Conservation (phyloP, 2,329 filamentous ascomycete genomes). For the Aspergillus hiratsukae region DNA sequence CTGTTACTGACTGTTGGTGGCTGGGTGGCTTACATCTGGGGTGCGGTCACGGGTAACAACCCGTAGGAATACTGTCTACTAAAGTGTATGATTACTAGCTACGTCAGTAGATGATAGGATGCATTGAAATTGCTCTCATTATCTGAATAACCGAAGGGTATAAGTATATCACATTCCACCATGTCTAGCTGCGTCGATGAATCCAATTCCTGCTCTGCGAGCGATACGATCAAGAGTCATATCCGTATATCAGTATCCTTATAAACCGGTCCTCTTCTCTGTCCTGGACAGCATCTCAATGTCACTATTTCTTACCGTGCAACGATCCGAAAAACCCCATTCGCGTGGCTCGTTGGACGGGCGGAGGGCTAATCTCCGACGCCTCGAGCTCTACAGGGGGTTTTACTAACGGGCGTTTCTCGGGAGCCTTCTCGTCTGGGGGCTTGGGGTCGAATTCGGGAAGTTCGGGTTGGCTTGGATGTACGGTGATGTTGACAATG, state of each 20-base stretch:
- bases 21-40: conserved; percentile 56
- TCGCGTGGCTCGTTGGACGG: not conserved
- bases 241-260: not conserved
- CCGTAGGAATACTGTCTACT: conserved; percentile 5
- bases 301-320: not conserved
- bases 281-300: not conserved
- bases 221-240: not conserved
- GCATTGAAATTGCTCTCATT: no score
- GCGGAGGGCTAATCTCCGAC: not conserved
- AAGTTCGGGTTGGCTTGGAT: not conserved
- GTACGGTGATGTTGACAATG: not conserved
- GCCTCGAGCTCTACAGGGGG: not conserved
- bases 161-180: not conserved
- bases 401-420: not conserved
- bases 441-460: not conserved
- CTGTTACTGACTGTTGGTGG: conserved; percentile 47
- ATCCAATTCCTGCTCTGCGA: not conserved
- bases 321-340: not conserved
- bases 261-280: no score
- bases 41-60: conserved; percentile 52
- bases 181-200: not conserved
- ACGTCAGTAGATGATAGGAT: no score
- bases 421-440: not conserved
- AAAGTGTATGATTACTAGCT: no score
- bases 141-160: not conserved